A percentile compares a stretch with the other conserved stretches of the same genome.
These are phyloP conservation scores for Cladochytrium replicatum DNA, from an alignment of 192 early-diverging fungal species.

Conservation along the genomic window DNA sequence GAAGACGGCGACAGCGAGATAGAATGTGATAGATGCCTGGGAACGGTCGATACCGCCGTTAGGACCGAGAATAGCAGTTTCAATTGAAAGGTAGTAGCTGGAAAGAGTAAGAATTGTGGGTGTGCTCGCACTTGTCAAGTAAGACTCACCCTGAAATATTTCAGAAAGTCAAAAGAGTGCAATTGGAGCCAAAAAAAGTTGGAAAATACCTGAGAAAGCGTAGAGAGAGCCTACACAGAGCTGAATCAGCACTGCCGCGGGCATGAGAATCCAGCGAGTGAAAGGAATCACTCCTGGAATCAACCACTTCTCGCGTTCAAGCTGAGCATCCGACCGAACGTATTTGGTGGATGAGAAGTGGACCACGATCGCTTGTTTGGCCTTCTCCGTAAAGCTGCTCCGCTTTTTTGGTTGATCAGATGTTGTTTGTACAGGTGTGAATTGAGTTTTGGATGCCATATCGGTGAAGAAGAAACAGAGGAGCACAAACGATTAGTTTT, in stretches of 20 bases:
- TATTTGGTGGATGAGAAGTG: slow-evolving; percentile 40
- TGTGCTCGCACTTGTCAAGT: too few species aligned
- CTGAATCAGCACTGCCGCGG: slow-evolving; percentile 57
- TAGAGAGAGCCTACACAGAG: slow-evolving; percentile 62
- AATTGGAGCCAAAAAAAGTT: not conserved
- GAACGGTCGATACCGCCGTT: slow-evolving; percentile 32
- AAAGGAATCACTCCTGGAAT: slow-evolving; percentile 25
- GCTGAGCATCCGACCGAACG: slow-evolving; percentile 44
- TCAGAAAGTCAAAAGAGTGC: too few species aligned
- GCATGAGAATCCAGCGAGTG: slow-evolving; percentile 59
- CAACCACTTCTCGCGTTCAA: slow-evolving; percentile 42
- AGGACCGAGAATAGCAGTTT: slow-evolving; percentile 38
- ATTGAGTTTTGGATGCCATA: too few species aligned
- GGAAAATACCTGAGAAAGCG: slow-evolving; percentile 61
- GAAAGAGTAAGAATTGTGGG: too few species aligned
- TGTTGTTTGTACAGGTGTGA: too few species aligned
- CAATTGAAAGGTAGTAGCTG: slow-evolving; percentile 67
- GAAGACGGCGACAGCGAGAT: slow-evolving; percentile 65
- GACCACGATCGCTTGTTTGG: slow-evolving; percentile 1
- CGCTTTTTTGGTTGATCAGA: too few species aligned
- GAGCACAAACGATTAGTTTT: too few species aligned
- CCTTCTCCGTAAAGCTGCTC: too few species aligned
- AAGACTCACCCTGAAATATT: too few species aligned
- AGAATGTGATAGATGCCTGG: slow-evolving; percentile 56
- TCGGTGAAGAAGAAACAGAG: too few species aligned